phyloP scores from a whole-genome alignment of 257 asterid species.

The Nemophila menziesii region DNA sequence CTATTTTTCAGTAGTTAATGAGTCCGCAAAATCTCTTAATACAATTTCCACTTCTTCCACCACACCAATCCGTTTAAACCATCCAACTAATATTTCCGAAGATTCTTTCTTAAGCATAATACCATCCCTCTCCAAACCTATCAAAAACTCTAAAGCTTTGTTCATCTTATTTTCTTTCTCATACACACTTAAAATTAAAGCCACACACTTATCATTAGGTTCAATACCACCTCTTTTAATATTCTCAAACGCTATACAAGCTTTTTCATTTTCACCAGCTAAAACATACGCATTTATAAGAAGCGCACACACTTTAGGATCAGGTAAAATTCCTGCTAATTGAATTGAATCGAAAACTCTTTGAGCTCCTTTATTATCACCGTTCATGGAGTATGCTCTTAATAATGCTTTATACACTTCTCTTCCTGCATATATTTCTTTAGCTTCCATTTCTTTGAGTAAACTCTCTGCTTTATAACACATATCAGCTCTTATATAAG shows the following conservation, averaged over 20 bases:
- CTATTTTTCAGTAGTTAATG: too few relatives aligned
- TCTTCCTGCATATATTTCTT: constrained; percentile 52
- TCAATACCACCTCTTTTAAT: constrained; percentile 45
- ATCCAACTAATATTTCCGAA: constrained; percentile 45
- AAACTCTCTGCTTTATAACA: constrained; percentile 39
- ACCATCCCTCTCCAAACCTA: constrained; percentile 49
- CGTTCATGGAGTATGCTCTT: constrained; percentile 67
- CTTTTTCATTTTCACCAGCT: constrained; percentile 52
- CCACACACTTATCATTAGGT: constrained; percentile 74
- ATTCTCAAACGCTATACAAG: constrained; percentile 59
- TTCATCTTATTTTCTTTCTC: constrained; percentile 54
- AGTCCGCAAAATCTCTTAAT: constrained; percentile 51
- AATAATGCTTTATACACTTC: constrained; percentile 88
- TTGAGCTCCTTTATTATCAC: constrained; percentile 67
- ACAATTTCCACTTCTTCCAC: constrained; percentile 62
- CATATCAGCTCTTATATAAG: constrained; percentile 65
- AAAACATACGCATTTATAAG: constrained; percentile 61
- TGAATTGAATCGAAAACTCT: constrained; percentile 65
- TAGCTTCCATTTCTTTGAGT: constrained; percentile 60
- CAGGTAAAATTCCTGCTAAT: constrained; percentile 63
- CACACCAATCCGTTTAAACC: constrained; percentile 67
- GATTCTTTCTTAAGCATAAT: constrained; percentile 49
- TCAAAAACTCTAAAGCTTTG: constrained; percentile 49
- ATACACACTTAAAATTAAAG: constrained; percentile 43
- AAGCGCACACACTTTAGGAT: constrained; percentile 63